Conservation (phyloP, 208 protist species). For the Trichomonas tenax region DNA sequence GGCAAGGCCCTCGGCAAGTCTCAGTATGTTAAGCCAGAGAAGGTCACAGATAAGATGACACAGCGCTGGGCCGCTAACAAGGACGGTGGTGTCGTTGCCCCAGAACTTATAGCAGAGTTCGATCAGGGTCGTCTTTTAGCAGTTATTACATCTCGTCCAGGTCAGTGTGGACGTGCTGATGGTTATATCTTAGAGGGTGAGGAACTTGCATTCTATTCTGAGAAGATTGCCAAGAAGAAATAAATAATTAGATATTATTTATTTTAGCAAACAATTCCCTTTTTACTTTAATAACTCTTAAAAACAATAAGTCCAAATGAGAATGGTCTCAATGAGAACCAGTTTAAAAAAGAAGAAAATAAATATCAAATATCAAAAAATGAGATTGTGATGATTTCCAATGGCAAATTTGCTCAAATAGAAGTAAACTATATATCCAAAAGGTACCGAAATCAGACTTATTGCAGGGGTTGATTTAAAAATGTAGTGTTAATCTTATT, state of each 20-base stretch:
- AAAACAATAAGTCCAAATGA: not conserved
- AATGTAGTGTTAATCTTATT: too few relatives aligned
- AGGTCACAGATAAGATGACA: not conserved
- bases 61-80: not conserved
- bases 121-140: conserved; percentile 5
- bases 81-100: not conserved
- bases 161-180: conserved; percentile 17
- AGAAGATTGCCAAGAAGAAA: not conserved
- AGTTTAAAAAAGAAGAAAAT: too few relatives aligned
- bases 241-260: not conserved
- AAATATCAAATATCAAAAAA: too few relatives aligned
- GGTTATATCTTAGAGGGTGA: conserved; percentile 22
- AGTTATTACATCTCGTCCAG: not conserved
- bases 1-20: not conserved
- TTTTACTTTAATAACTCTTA: not conserved
- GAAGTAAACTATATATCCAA: too few relatives aligned
- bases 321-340: too few relatives aligned
- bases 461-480: too few relatives aligned
- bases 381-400: too few relatives aligned
- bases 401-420: too few relatives aligned
- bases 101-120: not conserved
- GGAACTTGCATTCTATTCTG: conserved; percentile 1
- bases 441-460: too few relatives aligned
- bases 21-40: not conserved
- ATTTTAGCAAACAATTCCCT: not conserved